phyloP scores from a whole-genome alignment of 2,329 filamentous ascomycete species.

The Botryosphaeria agaves region DNA sequence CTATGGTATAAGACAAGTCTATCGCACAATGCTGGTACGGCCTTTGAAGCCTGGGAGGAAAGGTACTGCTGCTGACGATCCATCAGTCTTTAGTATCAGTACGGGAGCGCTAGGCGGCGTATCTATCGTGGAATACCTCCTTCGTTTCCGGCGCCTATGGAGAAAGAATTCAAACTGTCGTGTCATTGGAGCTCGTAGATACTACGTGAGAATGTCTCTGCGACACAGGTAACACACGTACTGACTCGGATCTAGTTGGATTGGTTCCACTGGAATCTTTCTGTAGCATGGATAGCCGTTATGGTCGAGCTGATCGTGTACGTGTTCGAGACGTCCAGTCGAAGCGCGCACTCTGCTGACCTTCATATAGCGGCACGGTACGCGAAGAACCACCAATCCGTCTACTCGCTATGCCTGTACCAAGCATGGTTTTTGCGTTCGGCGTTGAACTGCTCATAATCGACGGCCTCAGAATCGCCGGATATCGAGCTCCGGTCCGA shows the following conservation, averaged over 20 bases:
- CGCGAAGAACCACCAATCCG: constrained; percentile 31
- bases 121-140: constrained; percentile 35
- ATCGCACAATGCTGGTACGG: constrained; percentile 30
- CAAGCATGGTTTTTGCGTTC: constrained; percentile 34
- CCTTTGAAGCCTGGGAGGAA: too few relatives aligned
- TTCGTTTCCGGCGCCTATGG: constrained; percentile 31
- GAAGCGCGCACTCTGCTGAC: constrained; percentile 7
- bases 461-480: constrained; percentile 27
- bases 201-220: constrained; percentile 15
- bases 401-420: constrained; percentile 33
- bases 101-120: constrained; percentile 34
- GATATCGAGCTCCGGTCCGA: constrained; percentile 29
- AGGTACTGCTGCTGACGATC: too few relatives aligned
- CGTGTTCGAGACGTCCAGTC: too few relatives aligned
- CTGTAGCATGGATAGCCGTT: constrained; percentile 35
- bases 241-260: constrained; percentile 25
- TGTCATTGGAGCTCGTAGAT: constrained; percentile 28
- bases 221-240: too few relatives aligned
- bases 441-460: constrained; percentile 32
- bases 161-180: constrained; percentile 34
- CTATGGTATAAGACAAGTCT: constrained; percentile 40
- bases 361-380: constrained; percentile 21
- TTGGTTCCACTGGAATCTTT: constrained; percentile 41
- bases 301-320: constrained; percentile 39
- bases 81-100: constrained; percentile 36